A percentile compares a stretch with the other conserved stretches of the same genome.
Evolutionary conservation across 106 monocot species (phyloP).

Genomic region (Dioscorea dumetorum): DNA sequence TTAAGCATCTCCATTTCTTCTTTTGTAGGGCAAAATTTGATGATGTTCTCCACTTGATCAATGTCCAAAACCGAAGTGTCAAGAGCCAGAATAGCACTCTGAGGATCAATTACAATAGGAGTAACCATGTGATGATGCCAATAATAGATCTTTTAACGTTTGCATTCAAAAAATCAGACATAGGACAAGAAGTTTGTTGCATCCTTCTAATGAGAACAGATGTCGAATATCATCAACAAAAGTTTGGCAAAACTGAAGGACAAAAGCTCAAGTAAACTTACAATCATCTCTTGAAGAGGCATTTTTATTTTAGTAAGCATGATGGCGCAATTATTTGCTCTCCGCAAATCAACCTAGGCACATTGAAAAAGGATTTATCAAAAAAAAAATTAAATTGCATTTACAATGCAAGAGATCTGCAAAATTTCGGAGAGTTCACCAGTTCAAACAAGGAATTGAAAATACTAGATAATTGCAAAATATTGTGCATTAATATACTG

Average conservation of each 20-base stretch:
- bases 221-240: no score
- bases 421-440: no score
- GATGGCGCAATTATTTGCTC: slow-evolving; percentile 98
- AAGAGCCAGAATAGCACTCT: slow-evolving; percentile 88
- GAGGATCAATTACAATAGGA: slow-evolving; percentile 15
- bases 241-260: not conserved
- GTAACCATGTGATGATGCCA: no score
- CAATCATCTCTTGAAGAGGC: slow-evolving; percentile 96
- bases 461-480: no score
- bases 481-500: no score
- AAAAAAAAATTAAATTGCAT: no score
- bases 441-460: no score
- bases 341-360: slow-evolving; percentile 88
- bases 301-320: slow-evolving; percentile 99
- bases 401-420: no score
- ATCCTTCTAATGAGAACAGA: no score
- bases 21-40: slow-evolving; percentile 98
- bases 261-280: slow-evolving; percentile 24
- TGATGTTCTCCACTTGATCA: slow-evolving; percentile 99
- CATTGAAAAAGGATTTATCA: not conserved
- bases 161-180: no score
- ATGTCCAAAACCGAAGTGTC: slow-evolving; percentile 70
- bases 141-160: no score
- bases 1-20: slow-evolving; percentile 98
- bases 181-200: no score